Evolutionary conservation across 257 asterid genomes (phyloP).

Genomic region (Henckelia pumila): DNA sequence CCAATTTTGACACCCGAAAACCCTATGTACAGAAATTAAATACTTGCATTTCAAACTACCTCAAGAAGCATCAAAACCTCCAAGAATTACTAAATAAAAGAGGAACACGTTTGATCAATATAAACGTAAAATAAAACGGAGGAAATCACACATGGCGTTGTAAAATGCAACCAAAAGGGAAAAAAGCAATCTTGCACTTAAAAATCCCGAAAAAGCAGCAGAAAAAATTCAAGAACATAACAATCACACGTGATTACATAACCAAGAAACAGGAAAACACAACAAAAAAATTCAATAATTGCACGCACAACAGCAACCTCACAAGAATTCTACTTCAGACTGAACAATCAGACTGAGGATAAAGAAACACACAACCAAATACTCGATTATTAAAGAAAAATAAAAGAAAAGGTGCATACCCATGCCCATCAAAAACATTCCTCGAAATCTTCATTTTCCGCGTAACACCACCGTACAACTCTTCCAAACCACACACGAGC

Average conservation of each 20-base stretch:
- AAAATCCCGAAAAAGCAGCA: not conserved
- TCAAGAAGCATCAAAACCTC: too few species aligned
- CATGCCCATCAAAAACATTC: constrained; percentile 55
- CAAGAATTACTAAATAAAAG: too few species aligned
- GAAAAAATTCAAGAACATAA: not conserved
- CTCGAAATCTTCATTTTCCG: constrained; percentile 93
- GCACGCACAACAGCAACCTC: not conserved
- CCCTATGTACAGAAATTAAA: too few species aligned
- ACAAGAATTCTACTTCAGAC: not conserved
- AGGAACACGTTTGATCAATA: not conserved
- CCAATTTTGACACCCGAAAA: not conserved
- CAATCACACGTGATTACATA: not conserved
- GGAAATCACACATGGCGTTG: constrained; percentile 12
- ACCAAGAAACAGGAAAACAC: constrained; percentile 9
- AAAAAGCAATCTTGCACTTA: not conserved
- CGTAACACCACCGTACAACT: constrained; percentile 68
- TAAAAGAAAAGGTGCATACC: constrained; percentile 51
- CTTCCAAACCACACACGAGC: constrained; percentile 88
- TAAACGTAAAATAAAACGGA: not conserved
- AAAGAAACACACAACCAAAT: not conserved
- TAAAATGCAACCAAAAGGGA: constrained; percentile 8
- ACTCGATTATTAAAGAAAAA: not conserved
- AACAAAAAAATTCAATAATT: constrained; percentile 11
- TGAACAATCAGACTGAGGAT: not conserved
- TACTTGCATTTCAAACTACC: too few species aligned